Evolutionary conservation across 371 early-diverging fungal genomes (phyloP), one percentile per base, ranked within the genome.

Genomic region (Umbelopsis sp.): DNA sequence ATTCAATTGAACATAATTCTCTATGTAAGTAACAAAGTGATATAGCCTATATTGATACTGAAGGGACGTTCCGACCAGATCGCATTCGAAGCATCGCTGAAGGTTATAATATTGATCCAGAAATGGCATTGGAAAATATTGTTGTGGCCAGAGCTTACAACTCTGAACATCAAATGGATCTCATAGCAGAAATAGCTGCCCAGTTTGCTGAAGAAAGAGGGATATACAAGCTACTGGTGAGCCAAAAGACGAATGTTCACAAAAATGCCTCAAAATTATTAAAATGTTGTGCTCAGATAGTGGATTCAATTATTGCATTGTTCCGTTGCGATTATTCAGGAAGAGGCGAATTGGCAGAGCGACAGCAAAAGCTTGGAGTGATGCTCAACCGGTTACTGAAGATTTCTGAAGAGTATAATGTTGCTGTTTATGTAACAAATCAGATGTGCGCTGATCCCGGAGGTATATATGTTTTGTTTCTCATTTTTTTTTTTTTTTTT

Each of bases 351-450:
- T 81, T 97, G 16, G 91, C 94, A 9, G 97, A 96, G 68, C 80
- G 97, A 25, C 97, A 97, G 74, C 96, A 95, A 73, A 94, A 94
- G 66, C 75, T 97, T 20, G 93, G 92, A 57, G 81, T 81, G 41
- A 92, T 96, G 91, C 76, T 96, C 29, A 84, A 88, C 46, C 85
- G 89, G n/a, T 76, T 97, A 48, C 82, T 82, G 50, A 90, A 92
- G 70, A 84, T 97, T 1, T 87, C 95, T 5, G 97, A 97, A 70
- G 94, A 93, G 69, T 94, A 92, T 76, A 94, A 93, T 71, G 82
- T 97, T 4, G 96, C 96, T 3, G 87, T 96, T 10, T 94, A 88
- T 66, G 84, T 96, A 64, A 96, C 97, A 9, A 97, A 97, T 72
- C 96, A 96, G 76, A 90, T 90, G 8, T 80, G 77, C 18, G 76